A percentile compares a stretch with the other conserved stretches of the same genome.
Evolutionary conservation across 2,329 filamentous ascomycete genomes (phyloP).

Genomic region (Acarospora socialis): DNA sequence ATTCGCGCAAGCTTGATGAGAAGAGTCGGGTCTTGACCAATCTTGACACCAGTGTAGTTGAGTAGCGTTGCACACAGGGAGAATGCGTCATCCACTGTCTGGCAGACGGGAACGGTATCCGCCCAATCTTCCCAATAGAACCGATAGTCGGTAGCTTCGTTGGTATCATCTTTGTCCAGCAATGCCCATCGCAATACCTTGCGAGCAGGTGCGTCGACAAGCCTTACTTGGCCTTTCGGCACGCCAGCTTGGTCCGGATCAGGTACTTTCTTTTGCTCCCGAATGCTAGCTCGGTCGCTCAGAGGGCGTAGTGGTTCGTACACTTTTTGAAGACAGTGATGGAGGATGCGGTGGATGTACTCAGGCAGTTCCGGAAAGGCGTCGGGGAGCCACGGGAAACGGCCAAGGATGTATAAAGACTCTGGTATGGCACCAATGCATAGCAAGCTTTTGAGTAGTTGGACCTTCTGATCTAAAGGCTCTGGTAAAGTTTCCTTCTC

Average conservation of each 20-base stretch:
- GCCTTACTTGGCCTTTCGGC: conserved; percentile 53
- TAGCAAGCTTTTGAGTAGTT: conserved; percentile 69
- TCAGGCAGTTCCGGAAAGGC: conserved; percentile 68
- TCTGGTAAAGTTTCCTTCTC: conserved; percentile 47
- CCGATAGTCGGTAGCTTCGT: conserved; percentile 62
- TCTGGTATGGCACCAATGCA: conserved; percentile 88
- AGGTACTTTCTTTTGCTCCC: conserved; percentile 36
- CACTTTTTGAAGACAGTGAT: conserved; percentile 68
- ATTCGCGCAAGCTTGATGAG: conserved; percentile 76
- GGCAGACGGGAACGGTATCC: conserved; percentile 84
- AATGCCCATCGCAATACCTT: conserved; percentile 71
- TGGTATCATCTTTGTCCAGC: conserved; percentile 61
- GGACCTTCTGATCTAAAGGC: conserved; percentile 75
- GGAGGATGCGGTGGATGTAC: conserved; percentile 70
- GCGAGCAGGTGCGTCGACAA: conserved; percentile 44
- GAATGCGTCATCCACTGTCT: conserved; percentile 81
- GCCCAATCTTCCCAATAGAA: conserved; percentile 98
- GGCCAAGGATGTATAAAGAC: conserved; percentile 78
- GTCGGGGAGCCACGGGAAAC: conserved; percentile 85
- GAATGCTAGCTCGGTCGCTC: conserved; percentile 25
- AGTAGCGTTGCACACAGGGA: conserved; percentile 70
- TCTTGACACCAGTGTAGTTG: conserved; percentile 74
- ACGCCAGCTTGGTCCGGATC: conserved; percentile 52
- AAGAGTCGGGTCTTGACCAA: conserved; percentile 68
- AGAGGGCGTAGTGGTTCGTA: conserved; percentile 40